These are phyloP conservation scores for Lactarius sp. DNA, from an alignment of 768 basidiomycete genomes.

Conservation along the genomic window DNA sequence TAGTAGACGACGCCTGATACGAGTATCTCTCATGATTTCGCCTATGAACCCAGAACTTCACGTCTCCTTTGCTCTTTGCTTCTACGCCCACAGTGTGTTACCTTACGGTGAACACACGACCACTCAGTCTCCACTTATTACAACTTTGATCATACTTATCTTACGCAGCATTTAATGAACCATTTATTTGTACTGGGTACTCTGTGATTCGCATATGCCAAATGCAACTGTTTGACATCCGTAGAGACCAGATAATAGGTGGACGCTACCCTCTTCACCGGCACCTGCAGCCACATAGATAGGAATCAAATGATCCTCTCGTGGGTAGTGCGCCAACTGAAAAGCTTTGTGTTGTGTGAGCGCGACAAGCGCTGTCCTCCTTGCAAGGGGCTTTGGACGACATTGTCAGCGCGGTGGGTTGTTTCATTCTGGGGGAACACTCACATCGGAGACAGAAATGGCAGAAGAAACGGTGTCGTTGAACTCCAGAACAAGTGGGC, in stretches of 20 bases:
- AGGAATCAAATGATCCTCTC: slow-evolving; percentile 79
- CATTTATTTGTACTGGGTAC: slow-evolving; percentile 15
- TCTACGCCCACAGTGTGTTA: neutral
- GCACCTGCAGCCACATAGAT: slow-evolving; percentile 74
- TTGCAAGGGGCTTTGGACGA: slow-evolving; percentile 39
- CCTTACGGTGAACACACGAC: neutral
- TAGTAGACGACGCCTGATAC: slow-evolving; percentile 13
- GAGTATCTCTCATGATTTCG: slow-evolving; percentile 21
- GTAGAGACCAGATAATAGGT: slow-evolving; percentile 48
- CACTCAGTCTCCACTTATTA: slow-evolving; percentile 8
- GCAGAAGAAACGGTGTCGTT: slow-evolving; percentile 57
- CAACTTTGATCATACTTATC: slow-evolving; percentile 18
- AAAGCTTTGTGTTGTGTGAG: slow-evolving; percentile 59
- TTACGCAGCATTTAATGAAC: slow-evolving; percentile 19
- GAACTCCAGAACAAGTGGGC: slow-evolving; percentile 47
- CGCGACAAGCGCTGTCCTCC: slow-evolving; percentile 51
- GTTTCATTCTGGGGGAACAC: slow-evolving; percentile 26
- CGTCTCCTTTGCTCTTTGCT: slow-evolving; percentile 7
- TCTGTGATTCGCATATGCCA: slow-evolving; percentile 38
- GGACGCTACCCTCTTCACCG: slow-evolving; percentile 49
- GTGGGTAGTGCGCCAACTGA: slow-evolving; percentile 57
- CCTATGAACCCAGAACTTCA: slow-evolving; percentile 11
- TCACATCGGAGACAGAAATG: slow-evolving; percentile 45
- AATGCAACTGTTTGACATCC: slow-evolving; percentile 65
- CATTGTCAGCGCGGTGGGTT: neutral